These are phyloP conservation scores for Yamadazyma conglobata DNA, from an alignment of 1,139 yeast genomes.

Conservation along the genomic window DNA sequence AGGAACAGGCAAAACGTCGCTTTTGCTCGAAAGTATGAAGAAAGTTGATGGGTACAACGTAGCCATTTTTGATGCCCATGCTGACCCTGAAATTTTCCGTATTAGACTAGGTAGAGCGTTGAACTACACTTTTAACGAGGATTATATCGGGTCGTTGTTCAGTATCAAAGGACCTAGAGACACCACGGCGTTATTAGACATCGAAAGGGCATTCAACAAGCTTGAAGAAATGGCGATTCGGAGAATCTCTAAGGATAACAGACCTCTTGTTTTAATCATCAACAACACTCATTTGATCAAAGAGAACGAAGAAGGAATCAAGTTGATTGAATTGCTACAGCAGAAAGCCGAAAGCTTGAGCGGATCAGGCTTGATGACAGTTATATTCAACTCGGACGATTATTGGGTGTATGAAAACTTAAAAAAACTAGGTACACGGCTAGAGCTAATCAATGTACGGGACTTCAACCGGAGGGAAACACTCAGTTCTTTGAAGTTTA, in stretches of 20 bases:
- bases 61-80: constrained; percentile 76
- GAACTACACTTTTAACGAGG: constrained; percentile 72
- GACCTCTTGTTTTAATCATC: constrained; percentile 66
- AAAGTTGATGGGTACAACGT: constrained; percentile 64
- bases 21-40: constrained; percentile 67
- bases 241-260: constrained; percentile 32
- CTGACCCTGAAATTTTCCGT: constrained; percentile 81
- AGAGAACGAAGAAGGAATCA: constrained; percentile 68
- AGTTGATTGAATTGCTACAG: constrained; percentile 71
- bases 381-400: constrained; percentile 78
- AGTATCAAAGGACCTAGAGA: constrained; percentile 86
- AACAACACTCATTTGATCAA: constrained; percentile 74
- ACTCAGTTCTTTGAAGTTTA: constrained; percentile 50
- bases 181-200: constrained; percentile 76
- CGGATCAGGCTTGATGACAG: constrained; percentile 73
- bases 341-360: constrained; percentile 80
- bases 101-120: constrained; percentile 74
- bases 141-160: constrained; percentile 76
- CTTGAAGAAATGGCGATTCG: constrained; percentile 68
- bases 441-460: constrained; percentile 68
- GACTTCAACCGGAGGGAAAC: constrained; percentile 63
- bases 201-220: constrained; percentile 76
- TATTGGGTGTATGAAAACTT: constrained; percentile 84
- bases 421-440: constrained; percentile 67
- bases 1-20: constrained; percentile 82